These are phyloP conservation scores for Ilex paraguariensis DNA, from an alignment of 305 asterid species.

Conservation along the genomic window DNA sequence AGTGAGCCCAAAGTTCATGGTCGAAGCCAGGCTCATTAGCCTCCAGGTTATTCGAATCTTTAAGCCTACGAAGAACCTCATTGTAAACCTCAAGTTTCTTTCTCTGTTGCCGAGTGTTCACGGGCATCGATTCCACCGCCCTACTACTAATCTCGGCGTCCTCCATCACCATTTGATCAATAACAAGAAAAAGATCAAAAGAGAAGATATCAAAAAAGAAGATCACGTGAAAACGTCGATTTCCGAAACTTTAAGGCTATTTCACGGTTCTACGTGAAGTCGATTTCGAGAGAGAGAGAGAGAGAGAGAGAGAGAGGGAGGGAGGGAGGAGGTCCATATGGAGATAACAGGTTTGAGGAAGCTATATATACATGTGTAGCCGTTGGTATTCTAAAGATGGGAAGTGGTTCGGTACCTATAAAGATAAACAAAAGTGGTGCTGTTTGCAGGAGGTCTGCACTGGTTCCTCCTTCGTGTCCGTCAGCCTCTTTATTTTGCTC, in stretches of 20 bases:
- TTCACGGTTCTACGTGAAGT: neutral
- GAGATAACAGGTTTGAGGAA: neutral
- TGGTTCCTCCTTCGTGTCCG: neutral
- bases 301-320: neutral
- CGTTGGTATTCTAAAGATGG: neutral
- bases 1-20: slow-evolving; percentile 85
- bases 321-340: neutral
- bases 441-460: neutral
- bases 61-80: slow-evolving; percentile 88
- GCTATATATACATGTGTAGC: neutral
- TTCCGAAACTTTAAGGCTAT: neutral
- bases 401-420: too few relatives aligned
- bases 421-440: neutral
- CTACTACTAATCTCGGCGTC: slow-evolving; percentile 73
- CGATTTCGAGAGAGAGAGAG: neutral
- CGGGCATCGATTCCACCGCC: slow-evolving; percentile 52
- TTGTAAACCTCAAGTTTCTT: slow-evolving; percentile 77
- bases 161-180: slow-evolving; percentile 60
- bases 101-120: slow-evolving; percentile 39
- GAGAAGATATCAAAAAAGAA: neutral
- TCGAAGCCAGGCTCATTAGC: slow-evolving; percentile 67
- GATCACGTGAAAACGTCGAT: neutral
- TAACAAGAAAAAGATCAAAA: neutral
- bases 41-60: slow-evolving; percentile 55
- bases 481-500: too few relatives aligned